Percentiles rank a stretch among this genome's conserved stretches.
These are phyloP conservation scores for Aspergillus funiculosus DNA, from an alignment of 495 filamentous ascomycete species.

Conservation along the genomic window DNA sequence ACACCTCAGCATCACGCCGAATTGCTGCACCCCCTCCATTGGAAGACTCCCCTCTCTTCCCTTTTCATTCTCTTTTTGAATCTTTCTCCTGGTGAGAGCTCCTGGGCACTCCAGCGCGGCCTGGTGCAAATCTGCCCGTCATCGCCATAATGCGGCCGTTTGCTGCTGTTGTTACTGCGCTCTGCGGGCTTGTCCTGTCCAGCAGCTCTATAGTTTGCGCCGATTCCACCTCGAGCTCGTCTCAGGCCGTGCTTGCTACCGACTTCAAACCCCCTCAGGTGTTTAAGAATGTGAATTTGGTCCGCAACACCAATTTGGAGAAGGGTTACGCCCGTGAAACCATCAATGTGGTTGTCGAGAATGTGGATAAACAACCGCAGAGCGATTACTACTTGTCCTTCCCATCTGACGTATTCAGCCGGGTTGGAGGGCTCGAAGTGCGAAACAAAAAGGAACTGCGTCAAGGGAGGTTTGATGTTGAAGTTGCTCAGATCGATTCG, in stretches of 20 bases:
- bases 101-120: slow-evolving; percentile 27
- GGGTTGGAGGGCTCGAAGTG: slow-evolving; percentile 81
- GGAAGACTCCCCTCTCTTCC: slow-evolving; percentile 11
- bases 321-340: slow-evolving; percentile 85
- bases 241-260: slow-evolving; percentile 49
- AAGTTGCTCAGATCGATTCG: slow-evolving; percentile 43
- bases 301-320: slow-evolving; percentile 85
- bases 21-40: slow-evolving; percentile 12
- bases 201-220: slow-evolving; percentile 33
- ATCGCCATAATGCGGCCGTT: slow-evolving; percentile 40
- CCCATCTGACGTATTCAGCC: slow-evolving; percentile 62
- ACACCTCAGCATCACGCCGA: slow-evolving; percentile 41
- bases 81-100: slow-evolving; percentile 24
- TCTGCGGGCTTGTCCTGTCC: slow-evolving; percentile 34
- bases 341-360: slow-evolving; percentile 92
- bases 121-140: slow-evolving; percentile 18
- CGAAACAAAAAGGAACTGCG: slow-evolving; percentile 77
- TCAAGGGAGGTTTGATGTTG: slow-evolving; percentile 60
- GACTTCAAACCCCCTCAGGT: slow-evolving; percentile 82
- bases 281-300: slow-evolving; percentile 86
- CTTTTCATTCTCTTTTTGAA: slow-evolving; percentile 12
- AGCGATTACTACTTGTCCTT: slow-evolving; percentile 87
- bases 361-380: slow-evolving; percentile 69
- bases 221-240: slow-evolving; percentile 28
- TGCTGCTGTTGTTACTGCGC: slow-evolving; percentile 33